Evolutionary conservation across 176 grass and related monocot species (phyloP), one percentile per base, ranked within the genome.

Genomic region (Oryza rufipogon): DNA sequence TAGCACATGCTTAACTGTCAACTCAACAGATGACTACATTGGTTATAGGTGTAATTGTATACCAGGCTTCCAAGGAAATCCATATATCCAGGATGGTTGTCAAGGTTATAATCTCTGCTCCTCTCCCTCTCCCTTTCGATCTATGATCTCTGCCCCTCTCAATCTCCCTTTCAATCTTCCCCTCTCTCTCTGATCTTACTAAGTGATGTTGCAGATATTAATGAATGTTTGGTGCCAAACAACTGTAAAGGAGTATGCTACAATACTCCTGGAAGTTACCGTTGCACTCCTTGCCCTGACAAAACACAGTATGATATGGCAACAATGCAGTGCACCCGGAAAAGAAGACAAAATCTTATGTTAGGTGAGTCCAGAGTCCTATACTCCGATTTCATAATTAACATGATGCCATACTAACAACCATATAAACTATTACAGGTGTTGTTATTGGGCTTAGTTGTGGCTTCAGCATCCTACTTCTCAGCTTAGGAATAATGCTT

Each of bases 31-130:
- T 44, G 5, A 1, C 19, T 73, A 38, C 33, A 11, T 51, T 23
- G 82, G 82, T 34, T 84, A 84, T 30, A 15, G 58, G 14, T 84
- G 82, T 48, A 67, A 11, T 8, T 84, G 82, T 42, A 36, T 2
- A 0, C 4, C 11, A 8, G 47, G 71, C 4, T 75, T 84, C n/a
- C 28, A 36, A 16, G 42, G 65, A 5, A 47, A 74, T 34, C 74
- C 74, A n/a, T 60, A 76, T 38, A n/a, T 76, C 3, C 49, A 7
- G 3, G 3, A n/a, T 23, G 71, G 42, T 30, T 51, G 48, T 14
- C 48, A 51, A 51, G 48, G 48, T 51, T 54, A 19, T 52, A 16
- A 52, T 52, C 15, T 52, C 30, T 32, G 30, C 30, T 2, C 2
- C 3, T 32, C 30, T 2, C 30, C 30, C 30, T 32, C 30, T 32